These are phyloP conservation scores for Acanthochlamys bracteata DNA, from an alignment of 106 monocot genomes.

Conservation along the genomic window DNA sequence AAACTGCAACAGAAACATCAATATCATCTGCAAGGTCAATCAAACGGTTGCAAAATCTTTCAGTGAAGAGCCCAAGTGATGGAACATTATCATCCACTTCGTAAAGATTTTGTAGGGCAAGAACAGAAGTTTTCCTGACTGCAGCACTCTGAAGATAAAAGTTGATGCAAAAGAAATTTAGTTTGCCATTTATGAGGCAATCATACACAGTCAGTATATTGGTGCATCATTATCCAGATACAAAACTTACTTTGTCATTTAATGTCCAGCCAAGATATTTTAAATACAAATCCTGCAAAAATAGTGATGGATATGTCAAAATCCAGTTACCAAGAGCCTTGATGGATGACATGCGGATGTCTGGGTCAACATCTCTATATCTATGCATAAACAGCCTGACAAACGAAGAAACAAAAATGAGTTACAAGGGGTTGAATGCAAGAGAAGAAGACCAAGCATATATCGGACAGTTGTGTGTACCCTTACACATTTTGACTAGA, in stretches of 20 bases:
- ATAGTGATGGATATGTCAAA: constrained; percentile 82
- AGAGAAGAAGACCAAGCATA: too few species aligned
- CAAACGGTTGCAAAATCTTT: constrained; percentile 89
- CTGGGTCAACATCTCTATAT: constrained; percentile 93
- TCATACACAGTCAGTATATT: too few species aligned
- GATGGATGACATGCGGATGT: constrained; percentile 78
- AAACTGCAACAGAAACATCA: constrained; percentile 83
- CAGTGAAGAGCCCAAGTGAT: constrained; percentile 94
- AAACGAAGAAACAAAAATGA: constrained; percentile 2
- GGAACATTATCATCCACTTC: constrained; percentile 93
- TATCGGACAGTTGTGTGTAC: too few species aligned
- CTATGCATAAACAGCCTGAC: constrained; percentile 94
- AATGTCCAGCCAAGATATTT: constrained; percentile 98
- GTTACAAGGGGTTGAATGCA: too few species aligned
- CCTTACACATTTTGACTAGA: too few species aligned
- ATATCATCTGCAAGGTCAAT: constrained; percentile 98
- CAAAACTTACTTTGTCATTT: constrained; percentile 76
- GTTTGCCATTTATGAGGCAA: too few species aligned
- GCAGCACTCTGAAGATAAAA: constrained; percentile 58
- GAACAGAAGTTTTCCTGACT: constrained; percentile 83
- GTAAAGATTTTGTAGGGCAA: constrained; percentile 73
- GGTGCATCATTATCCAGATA: too few species aligned
- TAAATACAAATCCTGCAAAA: constrained; percentile 92
- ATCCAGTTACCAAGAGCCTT: constrained; percentile 93
- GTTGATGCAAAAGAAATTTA: constrained; percentile 10